Evolutionary conservation across 805 yeast genomes (phyloP).

Genomic region (Nematodospora valgi): DNA sequence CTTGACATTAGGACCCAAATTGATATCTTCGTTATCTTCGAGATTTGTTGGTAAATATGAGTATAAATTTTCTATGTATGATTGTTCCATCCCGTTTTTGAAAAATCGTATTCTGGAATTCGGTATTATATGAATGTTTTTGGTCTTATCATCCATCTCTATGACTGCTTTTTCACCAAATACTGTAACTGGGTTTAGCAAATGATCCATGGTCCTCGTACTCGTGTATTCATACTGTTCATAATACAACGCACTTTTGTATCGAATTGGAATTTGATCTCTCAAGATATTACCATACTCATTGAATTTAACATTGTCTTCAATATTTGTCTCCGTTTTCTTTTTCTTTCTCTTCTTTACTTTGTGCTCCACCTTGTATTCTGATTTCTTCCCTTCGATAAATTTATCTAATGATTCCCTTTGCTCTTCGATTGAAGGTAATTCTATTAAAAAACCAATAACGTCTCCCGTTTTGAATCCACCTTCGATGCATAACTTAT

Average conservation of each 20-base stretch:
- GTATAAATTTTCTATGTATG: conserved; percentile 62
- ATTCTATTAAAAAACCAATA: conserved; percentile 68
- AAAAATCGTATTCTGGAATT: conserved; percentile 65
- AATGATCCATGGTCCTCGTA: conserved; percentile 68
- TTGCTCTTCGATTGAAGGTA: conserved; percentile 57
- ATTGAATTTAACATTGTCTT: conserved; percentile 17
- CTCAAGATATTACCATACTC: conserved; percentile 50
- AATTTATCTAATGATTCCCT: conserved; percentile 34
- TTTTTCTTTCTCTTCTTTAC: conserved; percentile 13
- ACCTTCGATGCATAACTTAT: conserved; percentile 43
- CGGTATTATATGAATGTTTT: conserved; percentile 44
- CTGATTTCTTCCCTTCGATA: conserved; percentile 10
- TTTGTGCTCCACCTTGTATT: conserved; percentile 6
- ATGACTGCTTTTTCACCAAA: conserved; percentile 66
- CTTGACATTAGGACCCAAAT: conserved; percentile 21
- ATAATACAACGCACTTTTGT: conserved; percentile 70
- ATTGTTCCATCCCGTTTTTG: conserved; percentile 71
- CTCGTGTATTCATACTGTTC: conserved; percentile 81
- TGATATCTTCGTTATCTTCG: conserved; percentile 34
- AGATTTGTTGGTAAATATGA: conserved; percentile 81
- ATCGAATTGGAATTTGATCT: conserved; percentile 85
- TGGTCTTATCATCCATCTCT: conserved; percentile 35
- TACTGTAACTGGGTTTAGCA: conserved; percentile 67
- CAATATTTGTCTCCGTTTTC: conserved; percentile 15
- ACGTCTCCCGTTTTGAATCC: conserved; percentile 76